Base-by-base conservation (phyloP, 345 rosid species). In the Citrus cavaleriei region DNA sequence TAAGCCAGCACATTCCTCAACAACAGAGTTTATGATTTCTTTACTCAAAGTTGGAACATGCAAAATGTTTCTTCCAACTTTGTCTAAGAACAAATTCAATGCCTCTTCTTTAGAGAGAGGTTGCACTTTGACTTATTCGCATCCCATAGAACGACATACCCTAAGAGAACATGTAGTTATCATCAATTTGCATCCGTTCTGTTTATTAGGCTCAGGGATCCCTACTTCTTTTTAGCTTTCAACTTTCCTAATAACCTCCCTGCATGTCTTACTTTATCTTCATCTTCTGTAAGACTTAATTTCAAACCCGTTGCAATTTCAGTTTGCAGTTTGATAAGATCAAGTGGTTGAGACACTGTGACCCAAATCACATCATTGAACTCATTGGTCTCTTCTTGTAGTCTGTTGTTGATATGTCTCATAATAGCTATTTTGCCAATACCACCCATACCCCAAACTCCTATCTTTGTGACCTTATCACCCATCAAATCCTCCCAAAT, bases 351-450 rank as follows among this genome's bases (percentile, higher is more conserved):
- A 4, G 79, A 73, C 0, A 77, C 28, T 9, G 68, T 54, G 10
- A 77, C 35, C 83, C 81, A 81, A n/a, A 67, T 40, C 6, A 64
- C 81, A 35, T 21, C 2, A 10, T 76, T 28, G 27, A 77, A 84
- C 57, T 49, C 10, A 19, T 2, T 49, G 4, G 34, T 18, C 0
- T 19, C 58, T 35, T 65, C 12, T 10, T 42, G 49, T 10, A 42
- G 49, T 42, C 49, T 42, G 10, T 42, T 42, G 49, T 42, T 42
- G 2, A 42, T 42, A 2, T 42, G 3, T 42, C 14, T 42, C 4
- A 42, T 42, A 42, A 42, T 42, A 42, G 49, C 0, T 42, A 4
- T 10, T 10, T 42, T 42, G 10, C 49, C 49, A 42, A 42, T 42
- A 42, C 49, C 49, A 10, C 49, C 49, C 49, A 42, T 42, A 42